Base-by-base conservation (phyloP, 2,329 filamentous ascomycete genomes). In the Cladosporium sp. region DNA sequence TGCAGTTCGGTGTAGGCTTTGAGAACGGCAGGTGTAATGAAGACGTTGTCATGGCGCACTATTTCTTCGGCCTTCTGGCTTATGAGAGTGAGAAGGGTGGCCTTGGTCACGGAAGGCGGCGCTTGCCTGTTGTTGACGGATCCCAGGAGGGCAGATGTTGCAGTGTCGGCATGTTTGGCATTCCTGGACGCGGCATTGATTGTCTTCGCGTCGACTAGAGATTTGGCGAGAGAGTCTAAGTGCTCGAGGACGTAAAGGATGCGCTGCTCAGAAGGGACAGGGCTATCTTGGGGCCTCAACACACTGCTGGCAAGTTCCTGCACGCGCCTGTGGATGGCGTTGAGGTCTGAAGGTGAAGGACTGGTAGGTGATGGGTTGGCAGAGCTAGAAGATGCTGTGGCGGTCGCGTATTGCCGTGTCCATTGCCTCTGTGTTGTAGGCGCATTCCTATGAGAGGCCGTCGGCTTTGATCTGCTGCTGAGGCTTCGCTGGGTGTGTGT, bases 1-100 rank as follows among this genome's bases (percentile, higher is more conserved):
- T 97, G 92, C 53, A 92, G 87, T 44, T 86, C 83, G 68, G 96
- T 88, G 78, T 97, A 98, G 70, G 86, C 78, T 65, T 85, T 82
- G 46, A 98, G 86, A 37, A 94, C 81, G 33, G 85, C 81, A 10
- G 89, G 87, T 5, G 91, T 91, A 74, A 98, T 91, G 79, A 93
- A 91, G 57, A 97, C 88, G 67, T 89, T 88, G 4, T 90, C 88
- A 71, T 94, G 87, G 57, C 85, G 84, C 66, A 96, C 77, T 64
- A 97, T 85, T 44, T 84, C 81, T 76, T 91, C 90, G n/a, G 90
- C 88, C 16, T 84, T 78, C 26, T 79, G 76, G 14, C 84, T 85
- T 67, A 89, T 78, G 40, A 79, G 76, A 23, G 78, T 77, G 29
- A 81, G 66, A 16, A 78, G 61, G 28, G 71, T 77, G 5, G 78